Conservation (phyloP, 2,329 filamentous ascomycete species). For the Coleophoma crateriformis region DNA sequence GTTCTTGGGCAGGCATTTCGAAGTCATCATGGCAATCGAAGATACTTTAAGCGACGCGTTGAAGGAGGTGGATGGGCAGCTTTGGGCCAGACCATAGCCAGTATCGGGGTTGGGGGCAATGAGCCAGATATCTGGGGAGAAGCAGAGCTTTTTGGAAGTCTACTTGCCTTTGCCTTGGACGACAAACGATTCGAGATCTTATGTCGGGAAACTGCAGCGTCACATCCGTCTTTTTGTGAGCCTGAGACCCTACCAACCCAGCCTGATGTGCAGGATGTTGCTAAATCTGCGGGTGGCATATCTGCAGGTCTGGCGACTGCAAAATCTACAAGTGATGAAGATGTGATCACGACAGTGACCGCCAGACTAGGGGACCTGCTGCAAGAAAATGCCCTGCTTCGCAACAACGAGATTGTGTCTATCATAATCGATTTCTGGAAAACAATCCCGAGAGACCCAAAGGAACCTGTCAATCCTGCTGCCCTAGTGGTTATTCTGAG, state of each 20-base stretch:
- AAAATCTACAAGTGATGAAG: slow-evolving; percentile 13
- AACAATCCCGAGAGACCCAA: slow-evolving; percentile 46
- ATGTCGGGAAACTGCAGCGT: slow-evolving; percentile 43
- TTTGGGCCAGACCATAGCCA: slow-evolving; percentile 66
- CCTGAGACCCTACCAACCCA: neutral
- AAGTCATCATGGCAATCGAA: slow-evolving; percentile 77
- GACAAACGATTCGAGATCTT: slow-evolving; percentile 69
- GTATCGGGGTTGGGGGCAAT: slow-evolving; percentile 57
- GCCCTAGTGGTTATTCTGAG: slow-evolving; percentile 55
- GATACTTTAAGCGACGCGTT: slow-evolving; percentile 76
- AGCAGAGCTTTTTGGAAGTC: slow-evolving; percentile 73
- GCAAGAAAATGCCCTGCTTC: slow-evolving; percentile 44
- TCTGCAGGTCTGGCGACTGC: neutral
- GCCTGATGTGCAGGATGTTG: neutral
- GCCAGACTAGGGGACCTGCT: slow-evolving; percentile 42
- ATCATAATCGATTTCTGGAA: slow-evolving; percentile 60
- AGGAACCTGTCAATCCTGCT: slow-evolving; percentile 40
- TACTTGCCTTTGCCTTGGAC: slow-evolving; percentile 75
- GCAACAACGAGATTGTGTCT: slow-evolving; percentile 58
- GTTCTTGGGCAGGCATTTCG: slow-evolving; percentile 63
- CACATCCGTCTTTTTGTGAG: slow-evolving; percentile 24
- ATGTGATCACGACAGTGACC: slow-evolving; percentile 20
- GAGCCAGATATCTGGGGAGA: slow-evolving; percentile 64
- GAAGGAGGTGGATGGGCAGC: slow-evolving; percentile 74
- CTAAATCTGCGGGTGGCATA: neutral